Evolutionary conservation across 371 early-diverging fungal genomes (phyloP), one percentile per base, ranked within the genome.

Genomic region (Mortierella sp.): DNA sequence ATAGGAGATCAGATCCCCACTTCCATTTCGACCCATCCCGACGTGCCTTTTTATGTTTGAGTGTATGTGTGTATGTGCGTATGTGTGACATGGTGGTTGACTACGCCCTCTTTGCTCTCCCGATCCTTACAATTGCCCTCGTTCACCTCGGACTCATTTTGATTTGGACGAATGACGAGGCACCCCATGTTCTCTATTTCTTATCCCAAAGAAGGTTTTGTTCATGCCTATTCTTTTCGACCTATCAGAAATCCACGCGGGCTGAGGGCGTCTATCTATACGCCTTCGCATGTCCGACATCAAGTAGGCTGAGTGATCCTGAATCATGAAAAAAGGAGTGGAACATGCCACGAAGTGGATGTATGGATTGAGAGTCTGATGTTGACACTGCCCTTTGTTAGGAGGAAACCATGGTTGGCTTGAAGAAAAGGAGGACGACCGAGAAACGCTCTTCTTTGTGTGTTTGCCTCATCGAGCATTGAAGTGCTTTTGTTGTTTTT

Each of bases 231-330:
- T 54, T 54, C 7, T 63, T 60, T 63, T 32, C 35, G 24, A 16
- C 68, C 68, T 21, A 68, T 68, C 24, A 35, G 68, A 68, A 35
- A 24, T 38, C 41, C 68, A 68, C 68, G 68, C 68, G 68, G 68
- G 68, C 68, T 68, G 68, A 68, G 68, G 68, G 68, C 12, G 68
- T 68, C 21, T 21, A 41, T 38, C 24, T 2, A 68, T 27, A 32
- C 38, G 38, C 32, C 35, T 60, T 60, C 60, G 5, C 29, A 16
- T 51, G 21, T 51, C 51, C 21, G 51, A 51, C 51, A 51, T 51
- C 16, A 27, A 7, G 16, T n/a, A 55, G n/a, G n/a, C n/a, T 18
- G 16, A 18, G 49, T 51, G 51, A 51, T 51, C 21, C 51, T 51
- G 18, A 51, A 51, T 51, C 16, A 51, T 18, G 6, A 21, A 16